Evolutionary conservation across 305 asterid species (phyloP).

Genomic region (Solanum aculeatissimum): DNA sequence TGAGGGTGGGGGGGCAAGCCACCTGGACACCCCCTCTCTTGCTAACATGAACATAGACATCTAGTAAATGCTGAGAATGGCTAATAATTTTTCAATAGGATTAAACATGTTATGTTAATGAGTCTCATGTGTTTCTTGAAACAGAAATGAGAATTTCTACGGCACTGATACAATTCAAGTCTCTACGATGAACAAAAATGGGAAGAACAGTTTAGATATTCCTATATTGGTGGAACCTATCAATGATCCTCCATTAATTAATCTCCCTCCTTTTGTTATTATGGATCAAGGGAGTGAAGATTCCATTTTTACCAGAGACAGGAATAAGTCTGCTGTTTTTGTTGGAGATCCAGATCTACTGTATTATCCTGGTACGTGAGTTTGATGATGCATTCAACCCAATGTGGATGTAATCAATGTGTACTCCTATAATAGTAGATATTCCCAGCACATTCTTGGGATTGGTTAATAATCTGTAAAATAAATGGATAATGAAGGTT

Average conservation of each 20-base stretch:
- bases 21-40: neutral
- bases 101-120: neutral
- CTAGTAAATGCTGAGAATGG: neutral
- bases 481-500: neutral
- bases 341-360: constrained; percentile 72
- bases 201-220: constrained; percentile 48
- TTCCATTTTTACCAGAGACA: constrained; percentile 33
- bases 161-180: constrained; percentile 55
- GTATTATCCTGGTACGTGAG: constrained; percentile 53
- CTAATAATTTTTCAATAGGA: neutral
- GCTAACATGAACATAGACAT: neutral
- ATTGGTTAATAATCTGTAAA: neutral
- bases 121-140: constrained; percentile 1
- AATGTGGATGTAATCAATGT: neutral
- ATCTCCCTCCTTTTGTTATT: constrained; percentile 48
- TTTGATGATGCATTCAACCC: neutral
- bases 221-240: constrained; percentile 73
- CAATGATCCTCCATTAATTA: constrained; percentile 79
- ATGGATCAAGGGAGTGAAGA: constrained; percentile 40
- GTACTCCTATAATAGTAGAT: neutral
- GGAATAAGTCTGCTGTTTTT: constrained; percentile 21
- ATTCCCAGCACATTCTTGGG: neutral
- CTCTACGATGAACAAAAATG: constrained; percentile 56
- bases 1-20: too few relatives aligned
- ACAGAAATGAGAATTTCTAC: constrained; percentile 56